Evolutionary conservation across 2,329 filamentous ascomycete species (phyloP), one percentile per base, ranked within the genome.

Genomic region (Colletotrichum costaricense): DNA sequence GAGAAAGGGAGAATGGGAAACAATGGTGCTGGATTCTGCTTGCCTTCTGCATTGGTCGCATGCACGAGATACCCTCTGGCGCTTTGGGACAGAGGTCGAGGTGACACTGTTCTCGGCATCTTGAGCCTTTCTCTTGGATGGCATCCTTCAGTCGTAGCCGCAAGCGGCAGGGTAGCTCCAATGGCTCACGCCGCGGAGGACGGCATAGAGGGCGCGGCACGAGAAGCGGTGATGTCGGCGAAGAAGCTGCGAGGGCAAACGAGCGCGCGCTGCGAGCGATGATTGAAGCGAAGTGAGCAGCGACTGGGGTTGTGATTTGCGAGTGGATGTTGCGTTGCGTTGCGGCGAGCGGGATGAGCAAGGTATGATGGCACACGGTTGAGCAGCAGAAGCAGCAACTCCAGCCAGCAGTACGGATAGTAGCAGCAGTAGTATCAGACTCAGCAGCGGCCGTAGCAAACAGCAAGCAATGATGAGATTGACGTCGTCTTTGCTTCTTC

Each of bases 11-110:
- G 16, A 22, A 35, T 14, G 22, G 24, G 1, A 55, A 55, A 24
- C 19, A 54, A 7, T 22, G 52, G 35, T 26, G 33, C 8, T 33
- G 24, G 3, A 5, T 54, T 49, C 8, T 63, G 55, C 74, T 74
- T 63, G 66, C 74, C 72, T 86, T 59, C 92, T 88, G 78, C 92
- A 94, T 76, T 90, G 90, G 77, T 94, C 91, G 81, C 92, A 94
- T 42, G 92, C 92, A 74, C 91, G 86, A 33, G 91, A 93, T 8
- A 93, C 91, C 72, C 92, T 86, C 76, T 91, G 91, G 54, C 91
- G 87, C 81, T 93, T 93, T 30, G 78, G 76, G 35, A 77, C 74
- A 60, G 78, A 69, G 22, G 75, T 67, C 56, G 79, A 67, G 49
- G 76, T 73, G 74, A 76, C 72, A 60, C 73, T 77, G 74, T 67